Percentiles rank a stretch among this genome's conserved stretches.
These are phyloP conservation scores for Babesia caballi DNA, from an alignment of 169 alveolate species.

Conservation along the genomic window DNA sequence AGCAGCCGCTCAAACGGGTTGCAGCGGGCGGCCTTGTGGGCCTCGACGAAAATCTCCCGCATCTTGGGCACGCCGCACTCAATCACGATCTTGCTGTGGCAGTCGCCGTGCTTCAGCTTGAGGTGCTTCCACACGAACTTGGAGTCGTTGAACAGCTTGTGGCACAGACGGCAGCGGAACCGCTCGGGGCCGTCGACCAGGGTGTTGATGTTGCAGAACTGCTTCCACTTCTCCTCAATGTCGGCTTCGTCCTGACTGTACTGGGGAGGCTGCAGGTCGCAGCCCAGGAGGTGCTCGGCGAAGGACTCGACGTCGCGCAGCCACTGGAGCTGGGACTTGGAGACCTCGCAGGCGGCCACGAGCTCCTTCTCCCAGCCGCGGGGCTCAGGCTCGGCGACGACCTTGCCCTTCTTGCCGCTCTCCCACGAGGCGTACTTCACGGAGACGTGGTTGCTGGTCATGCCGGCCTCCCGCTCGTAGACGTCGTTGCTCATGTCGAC, in stretches of 20 bases:
- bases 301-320: constrained; percentile 61
- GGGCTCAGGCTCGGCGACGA: neutral
- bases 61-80: constrained; percentile 64
- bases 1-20: constrained; percentile 62
- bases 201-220: constrained; percentile 63
- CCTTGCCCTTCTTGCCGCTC: constrained; percentile 1
- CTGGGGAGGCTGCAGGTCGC: constrained; percentile 52
- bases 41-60: constrained; percentile 48
- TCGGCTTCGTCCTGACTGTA: constrained; percentile 31
- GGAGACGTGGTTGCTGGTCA: constrained; percentile 23
- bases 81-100: constrained; percentile 47
- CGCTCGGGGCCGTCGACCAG: constrained; percentile 62
- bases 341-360: constrained; percentile 37
- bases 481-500: constrained; percentile 61
- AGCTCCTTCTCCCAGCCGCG: constrained; percentile 60
- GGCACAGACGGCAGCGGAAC: constrained; percentile 58
- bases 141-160: constrained; percentile 65
- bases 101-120: constrained; percentile 41
- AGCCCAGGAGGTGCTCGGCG: constrained; percentile 40
- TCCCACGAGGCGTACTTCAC: constrained; percentile 59
- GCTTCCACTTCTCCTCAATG: constrained; percentile 66
- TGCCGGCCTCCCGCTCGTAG: constrained; percentile 53
- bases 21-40: constrained; percentile 51
- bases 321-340: constrained; percentile 62
- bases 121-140: constrained; percentile 69